A percentile compares a stretch with the other conserved stretches of the same genome.
These are phyloP conservation scores for Paramyrothecium roridum DNA, from an alignment of 2,329 filamentous ascomycete genomes.

Conservation along the genomic window DNA sequence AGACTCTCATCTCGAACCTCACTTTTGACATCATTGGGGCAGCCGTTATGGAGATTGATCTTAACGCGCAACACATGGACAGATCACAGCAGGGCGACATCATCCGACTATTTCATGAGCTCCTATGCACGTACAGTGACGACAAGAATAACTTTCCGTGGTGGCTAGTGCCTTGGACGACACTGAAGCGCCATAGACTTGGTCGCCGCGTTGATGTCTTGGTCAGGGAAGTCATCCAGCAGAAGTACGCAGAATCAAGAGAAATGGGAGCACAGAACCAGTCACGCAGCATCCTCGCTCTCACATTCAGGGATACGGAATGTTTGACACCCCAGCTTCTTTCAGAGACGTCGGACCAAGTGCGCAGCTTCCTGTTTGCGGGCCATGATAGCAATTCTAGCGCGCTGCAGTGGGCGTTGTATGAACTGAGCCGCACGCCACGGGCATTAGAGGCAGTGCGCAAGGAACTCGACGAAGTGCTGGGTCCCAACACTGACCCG, in stretches of 20 bases:
- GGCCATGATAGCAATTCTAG: conserved; percentile 38
- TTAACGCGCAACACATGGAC: conserved; percentile 22
- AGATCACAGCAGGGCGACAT: conserved; percentile 6
- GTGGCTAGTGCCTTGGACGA: background rate
- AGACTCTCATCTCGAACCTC: conserved; percentile 22
- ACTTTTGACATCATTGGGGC: conserved; percentile 35
- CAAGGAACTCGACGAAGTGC: conserved; percentile 30
- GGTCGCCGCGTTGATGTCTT: background rate
- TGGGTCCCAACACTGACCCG: conserved; percentile 21
- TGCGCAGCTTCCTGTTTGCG: conserved; percentile 36
- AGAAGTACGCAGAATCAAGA: background rate
- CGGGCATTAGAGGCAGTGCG: conserved; percentile 21
- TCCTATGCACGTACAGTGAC: background rate
- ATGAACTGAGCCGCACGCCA: conserved; percentile 30
- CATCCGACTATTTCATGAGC: background rate
- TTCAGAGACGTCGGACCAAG: conserved; percentile 27
- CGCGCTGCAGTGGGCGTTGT: conserved; percentile 31
- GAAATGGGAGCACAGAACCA: background rate
- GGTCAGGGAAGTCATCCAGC: background rate
- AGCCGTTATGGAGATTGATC: conserved; percentile 28
- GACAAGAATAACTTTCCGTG: conserved; percentile 1
- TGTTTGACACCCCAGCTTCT: conserved; percentile 22
- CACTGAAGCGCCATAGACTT: background rate
- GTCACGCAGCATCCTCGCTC: conserved; percentile 22
- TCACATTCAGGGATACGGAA: conserved; percentile 25